Base-by-base conservation (phyloP, 2,329 filamentous ascomycete genomes). In the Fusarium cicatricum region DNA sequence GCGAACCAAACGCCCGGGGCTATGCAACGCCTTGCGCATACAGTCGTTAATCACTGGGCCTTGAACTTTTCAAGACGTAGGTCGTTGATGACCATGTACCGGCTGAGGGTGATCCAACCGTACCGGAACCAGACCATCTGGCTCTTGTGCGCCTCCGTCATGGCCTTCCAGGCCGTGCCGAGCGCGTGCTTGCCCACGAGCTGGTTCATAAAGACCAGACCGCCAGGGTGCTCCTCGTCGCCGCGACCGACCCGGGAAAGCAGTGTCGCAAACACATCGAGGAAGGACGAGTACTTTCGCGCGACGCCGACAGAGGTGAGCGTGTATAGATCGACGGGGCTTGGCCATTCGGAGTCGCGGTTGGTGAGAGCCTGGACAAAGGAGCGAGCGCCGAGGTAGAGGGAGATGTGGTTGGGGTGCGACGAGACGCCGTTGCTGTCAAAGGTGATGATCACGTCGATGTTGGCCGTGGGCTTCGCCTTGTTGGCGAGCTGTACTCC, bases 71-170 rank as follows among this genome's bases (percentile, higher is more conserved):
- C 82, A 28, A 85, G 72, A 70, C 80, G 83, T 75, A 99, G 72
- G 73, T 98, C 93, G 75, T 99, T 99, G 28, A 98, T 84, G 52
- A 92, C 84, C 95, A 99, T 98, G 77, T 98, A 99, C 57, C 95
- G 82, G 69, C 92, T 95, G 52, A 97, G 73, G 0, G 85, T 83
- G 71, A 99, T 97, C 92, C 93, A 99, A 3, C 92, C 91, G 85
- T 92, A 98, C 8, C 95, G 86, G 72, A 98, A 99, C 95, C 95
- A 99, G 32, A 91, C 86, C 95, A 99, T 99, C 82, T 99, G 95
- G 74, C 92, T 97, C 77, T 87, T 82, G 78, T 99, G 95, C 23
- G 91, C 94, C 49, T 84, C 82, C 2, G 90, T 92, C 95, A 99
- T 99, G 28, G 95, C 93, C 49, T 79, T 82, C 78, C 93, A 89